Evolutionary conservation across 768 basidiomycete species (phyloP).

Genomic region (Podaxis rugospora): DNA sequence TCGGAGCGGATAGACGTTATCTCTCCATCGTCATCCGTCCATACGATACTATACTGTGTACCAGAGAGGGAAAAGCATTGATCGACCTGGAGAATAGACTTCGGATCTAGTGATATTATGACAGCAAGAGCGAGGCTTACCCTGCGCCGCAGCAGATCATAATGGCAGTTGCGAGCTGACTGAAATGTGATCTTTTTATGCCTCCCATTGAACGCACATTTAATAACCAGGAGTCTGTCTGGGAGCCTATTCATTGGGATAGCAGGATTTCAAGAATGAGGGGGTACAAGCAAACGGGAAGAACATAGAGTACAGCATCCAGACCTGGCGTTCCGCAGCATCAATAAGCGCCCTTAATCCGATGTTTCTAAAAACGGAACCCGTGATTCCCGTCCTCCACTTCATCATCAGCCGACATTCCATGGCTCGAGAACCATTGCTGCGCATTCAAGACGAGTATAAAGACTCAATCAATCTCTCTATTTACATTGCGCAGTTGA

Average conservation of each 20-base stretch:
- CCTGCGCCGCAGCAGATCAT: conserved; percentile 66
- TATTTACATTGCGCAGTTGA: too few species aligned
- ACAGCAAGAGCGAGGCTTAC: conserved; percentile 35
- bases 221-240: conserved; percentile 77
- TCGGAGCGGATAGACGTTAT: conserved; percentile 65
- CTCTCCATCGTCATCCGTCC: conserved; percentile 88
- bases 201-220: conserved; percentile 73
- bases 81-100: conserved; percentile 55
- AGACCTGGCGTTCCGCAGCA: conserved; percentile 11
- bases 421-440: not conserved
- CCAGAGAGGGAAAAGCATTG: conserved; percentile 76
- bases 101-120: conserved; percentile 4
- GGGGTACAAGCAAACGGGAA: conserved; percentile 5
- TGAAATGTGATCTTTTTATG: conserved; percentile 76
- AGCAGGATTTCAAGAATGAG: not conserved
- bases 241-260: conserved; percentile 41
- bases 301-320: conserved; percentile 11
- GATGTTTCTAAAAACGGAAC: conserved; percentile 1
- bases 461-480: too few species aligned
- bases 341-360: not conserved
- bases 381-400: not conserved
- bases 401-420: not conserved
- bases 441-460: not conserved
- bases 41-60: conserved; percentile 68
- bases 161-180: conserved; percentile 76